Conservation (phyloP, 2,329 filamentous ascomycete species). For the Trichoderma hamatum region DNA sequence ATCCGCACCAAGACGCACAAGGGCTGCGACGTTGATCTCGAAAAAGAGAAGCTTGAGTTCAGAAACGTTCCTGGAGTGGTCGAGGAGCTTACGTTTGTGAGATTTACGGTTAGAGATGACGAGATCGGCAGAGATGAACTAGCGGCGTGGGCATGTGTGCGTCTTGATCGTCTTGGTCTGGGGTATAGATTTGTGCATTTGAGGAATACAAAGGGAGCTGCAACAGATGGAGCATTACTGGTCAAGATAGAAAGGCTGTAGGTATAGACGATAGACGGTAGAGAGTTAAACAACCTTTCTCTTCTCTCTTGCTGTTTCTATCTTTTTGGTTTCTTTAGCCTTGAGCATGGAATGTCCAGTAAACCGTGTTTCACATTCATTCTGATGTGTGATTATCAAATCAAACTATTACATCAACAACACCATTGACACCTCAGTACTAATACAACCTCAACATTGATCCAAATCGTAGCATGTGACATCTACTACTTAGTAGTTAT, state of each 20-base stretch:
- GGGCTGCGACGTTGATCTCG: slow-evolving; percentile 66
- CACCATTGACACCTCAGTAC: not conserved
- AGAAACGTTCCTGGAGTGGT: slow-evolving; percentile 58
- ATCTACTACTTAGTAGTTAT: slow-evolving; percentile 49
- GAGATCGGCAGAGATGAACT: slow-evolving; percentile 77
- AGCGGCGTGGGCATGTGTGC: slow-evolving; percentile 85
- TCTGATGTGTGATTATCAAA: not conserved
- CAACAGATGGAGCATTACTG: slow-evolving; percentile 70
- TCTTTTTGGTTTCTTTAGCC: not conserved
- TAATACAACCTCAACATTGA: not conserved
- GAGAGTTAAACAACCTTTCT: not conserved
- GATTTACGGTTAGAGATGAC: slow-evolving; percentile 87
- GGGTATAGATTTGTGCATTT: slow-evolving; percentile 81
- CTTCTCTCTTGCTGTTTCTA: not conserved
- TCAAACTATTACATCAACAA: slow-evolving; percentile 5
- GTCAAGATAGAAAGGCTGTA: slow-evolving; percentile 70
- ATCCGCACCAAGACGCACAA: slow-evolving; percentile 60
- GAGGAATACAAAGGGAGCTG: slow-evolving; percentile 66
- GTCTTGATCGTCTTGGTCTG: slow-evolving; percentile 75
- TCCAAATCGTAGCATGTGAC: not conserved
- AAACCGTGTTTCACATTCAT: not conserved
- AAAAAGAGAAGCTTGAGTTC: slow-evolving; percentile 61
- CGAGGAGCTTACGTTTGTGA: slow-evolving; percentile 71
- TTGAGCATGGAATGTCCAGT: not conserved
- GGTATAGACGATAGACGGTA: slow-evolving; percentile 22